Percentiles rank a stretch among this genome's conserved stretches.
These are phyloP conservation scores for Scutellospora calospora DNA, from an alignment of 371 early-diverging fungal genomes.

Conservation along the genomic window DNA sequence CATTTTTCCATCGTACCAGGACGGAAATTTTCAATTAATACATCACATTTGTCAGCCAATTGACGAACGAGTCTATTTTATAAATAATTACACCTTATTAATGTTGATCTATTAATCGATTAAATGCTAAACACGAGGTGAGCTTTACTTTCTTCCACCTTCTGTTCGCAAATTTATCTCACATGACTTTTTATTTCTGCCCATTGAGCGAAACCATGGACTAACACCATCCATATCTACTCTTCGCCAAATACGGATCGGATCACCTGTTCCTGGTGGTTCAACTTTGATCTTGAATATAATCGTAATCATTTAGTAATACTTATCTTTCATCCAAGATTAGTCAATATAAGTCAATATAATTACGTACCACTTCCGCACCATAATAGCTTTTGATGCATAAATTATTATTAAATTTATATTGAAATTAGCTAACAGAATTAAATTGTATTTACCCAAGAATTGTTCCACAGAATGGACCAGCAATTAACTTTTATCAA, in stretches of 20 bases:
- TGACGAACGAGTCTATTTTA: conserved; percentile 54
- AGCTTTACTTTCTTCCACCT: conserved; percentile 57
- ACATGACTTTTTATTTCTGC: conserved; percentile 64
- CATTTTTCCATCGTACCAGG: conserved; percentile 71
- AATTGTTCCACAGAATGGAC: conserved; percentile 64
- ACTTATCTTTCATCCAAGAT: not conserved
- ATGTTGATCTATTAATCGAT: not conserved
- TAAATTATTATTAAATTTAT: conserved; percentile 8
- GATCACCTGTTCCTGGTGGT: conserved; percentile 62
- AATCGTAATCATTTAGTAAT: not conserved
- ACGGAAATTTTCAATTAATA: conserved; percentile 66
- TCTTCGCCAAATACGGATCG: conserved; percentile 61
- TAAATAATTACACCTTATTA: not conserved
- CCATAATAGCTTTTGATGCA: conserved; percentile 10
- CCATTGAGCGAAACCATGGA: conserved; percentile 62
- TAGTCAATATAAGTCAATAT: not conserved
- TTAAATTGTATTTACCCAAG: conserved; percentile 52
- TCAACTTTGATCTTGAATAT: conserved; percentile 62
- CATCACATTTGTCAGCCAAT: conserved; percentile 60
- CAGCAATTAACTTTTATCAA: conserved; percentile 58
- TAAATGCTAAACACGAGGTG: not conserved
- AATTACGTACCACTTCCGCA: conserved; percentile 51
- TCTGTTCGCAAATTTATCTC: conserved; percentile 59
- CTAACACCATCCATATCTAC: conserved; percentile 61
- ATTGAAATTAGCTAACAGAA: not conserved